Percentiles rank a stretch among this genome's conserved stretches.
phyloP scores from a whole-genome alignment of 148 eudicot species.

The Rheum nobile region DNA sequence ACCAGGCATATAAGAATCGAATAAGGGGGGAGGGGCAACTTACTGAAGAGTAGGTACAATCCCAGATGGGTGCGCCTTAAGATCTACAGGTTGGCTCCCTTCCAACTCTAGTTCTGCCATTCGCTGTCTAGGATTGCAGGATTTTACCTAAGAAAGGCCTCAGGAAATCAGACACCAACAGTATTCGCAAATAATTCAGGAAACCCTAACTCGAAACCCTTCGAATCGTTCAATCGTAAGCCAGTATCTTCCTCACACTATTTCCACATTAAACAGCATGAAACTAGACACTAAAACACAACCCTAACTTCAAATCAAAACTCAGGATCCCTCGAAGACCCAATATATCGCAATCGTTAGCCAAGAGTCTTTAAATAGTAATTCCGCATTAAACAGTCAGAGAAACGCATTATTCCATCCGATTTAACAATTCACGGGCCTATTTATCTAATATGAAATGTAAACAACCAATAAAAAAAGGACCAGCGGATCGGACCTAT shows the following conservation, averaged over 20 bases:
- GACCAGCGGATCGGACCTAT: background rate
- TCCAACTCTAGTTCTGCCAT: conserved; percentile 74
- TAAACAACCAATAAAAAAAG: background rate
- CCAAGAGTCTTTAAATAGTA: background rate
- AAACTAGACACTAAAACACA: background rate
- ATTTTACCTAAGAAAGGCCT: background rate
- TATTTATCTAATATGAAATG: background rate
- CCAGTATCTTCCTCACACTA: background rate
- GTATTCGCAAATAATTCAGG: background rate
- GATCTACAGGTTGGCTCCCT: conserved; percentile 75
- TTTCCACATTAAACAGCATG: background rate
- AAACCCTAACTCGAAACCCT: background rate
- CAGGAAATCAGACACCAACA: background rate
- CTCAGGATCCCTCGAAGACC: background rate
- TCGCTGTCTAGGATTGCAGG: conserved; percentile 4
- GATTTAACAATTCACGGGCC: background rate
- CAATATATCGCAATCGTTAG: background rate
- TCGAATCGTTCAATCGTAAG: background rate
- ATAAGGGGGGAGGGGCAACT: conserved; percentile 9
- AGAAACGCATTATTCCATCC: background rate
- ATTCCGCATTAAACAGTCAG: background rate
- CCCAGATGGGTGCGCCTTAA: conserved; percentile 61
- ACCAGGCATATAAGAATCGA: background rate
- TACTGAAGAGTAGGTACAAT: conserved; percentile 84
- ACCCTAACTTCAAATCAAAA: background rate